Base-by-base conservation (phyloP, 1,284 basidiomycete species). In the Lentinula novae-zelandiae region DNA sequence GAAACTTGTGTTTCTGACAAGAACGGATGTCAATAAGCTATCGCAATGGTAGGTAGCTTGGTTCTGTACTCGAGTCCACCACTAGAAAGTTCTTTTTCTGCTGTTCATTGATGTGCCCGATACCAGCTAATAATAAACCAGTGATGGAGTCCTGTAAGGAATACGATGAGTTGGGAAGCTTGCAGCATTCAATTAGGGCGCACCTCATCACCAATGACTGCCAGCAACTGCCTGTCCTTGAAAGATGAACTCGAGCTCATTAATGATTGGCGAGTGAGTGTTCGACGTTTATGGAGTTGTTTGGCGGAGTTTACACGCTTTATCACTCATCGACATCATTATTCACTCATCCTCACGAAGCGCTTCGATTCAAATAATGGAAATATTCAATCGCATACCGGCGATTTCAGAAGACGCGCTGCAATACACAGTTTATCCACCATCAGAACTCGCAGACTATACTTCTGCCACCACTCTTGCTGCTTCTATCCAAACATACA, bases 21-120 rank as follows among this genome's bases (percentile, higher is more conserved):
- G 39, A 42, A 20, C 20, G 4, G 1, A 27, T 9, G 49, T 65
- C 17, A 27, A 59, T 6, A n/a, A 20, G 44, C 27, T 7, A 34
- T 39, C 63, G 58, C 34, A 31, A 48, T 34, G 34, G 48, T 54
- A 27, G 57, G 48, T 15, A 57, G 65, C 58, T 60, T 22, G 17
- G 15, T 10, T 40, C 56, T 87, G 61, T 68, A 97, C 95, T 98
- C 9, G 86, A 72, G 67, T 97, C 94, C 38, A 97, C 96, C 38
- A 97, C 86, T 55, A 97, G 79, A 72, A 98, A 97, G 80, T 97
- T 98, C 88, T 96, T 96, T 81, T 90, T 92, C 77, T 93, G 92
- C 58, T 90, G 83, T 63, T 91, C 85, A 67, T 90, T 88, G 65
- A 97, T 82, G 73, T 98, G 90, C 1, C 95, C 95, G 58, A 97